Base-by-base conservation (phyloP, 495 filamentous ascomycete species). In the Aspergillus diversus region DNA sequence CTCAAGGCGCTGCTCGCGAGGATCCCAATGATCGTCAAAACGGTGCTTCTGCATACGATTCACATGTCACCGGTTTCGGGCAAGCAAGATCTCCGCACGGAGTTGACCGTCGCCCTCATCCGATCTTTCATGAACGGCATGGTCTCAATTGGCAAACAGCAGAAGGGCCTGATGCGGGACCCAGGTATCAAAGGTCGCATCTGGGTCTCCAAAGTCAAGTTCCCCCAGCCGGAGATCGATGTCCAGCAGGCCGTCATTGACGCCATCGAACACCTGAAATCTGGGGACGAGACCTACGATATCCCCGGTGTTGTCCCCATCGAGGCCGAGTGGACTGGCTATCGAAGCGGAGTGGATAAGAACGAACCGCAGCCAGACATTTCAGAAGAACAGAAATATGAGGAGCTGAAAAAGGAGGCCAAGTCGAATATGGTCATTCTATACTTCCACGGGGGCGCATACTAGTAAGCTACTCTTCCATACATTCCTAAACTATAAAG, bases 371-470 rank as follows among this genome's bases (percentile, higher is more conserved):
- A 83, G 55, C 87, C 87, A 0, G 77, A 81, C 5, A 80, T 91
- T 33, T 81, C 86, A 1, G 90, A 97, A 66, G 76, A 80, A 55
- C 81, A 88, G 64, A 92, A 91, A 68, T 97, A 92, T 72, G 76
- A 75, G 53, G 80, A 82, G 54, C 71, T 97, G 77, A 88, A 90
- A 79, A 84, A 83, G 66, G 92, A 96, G 48, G 81, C 85, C 32
- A 83, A 73, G 9, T 84, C 79, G 27, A 80, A 85, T n/a, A 83
- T 84, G 37, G 93, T 91, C 0, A 74, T 97, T 1, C 77, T 97
- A 33, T 97, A 92, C 70, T 88, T 97, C 71, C 94, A 98, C 71
- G 94, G 94, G 48, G 94, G 94, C 34, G 92, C 88, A n/a, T 90
- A 90, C 76, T 92, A 77, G 81, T 83, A 59, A 71, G 76, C 73